Base-by-base conservation (phyloP, 805 yeast genomes). In the Candida sithepensis region DNA sequence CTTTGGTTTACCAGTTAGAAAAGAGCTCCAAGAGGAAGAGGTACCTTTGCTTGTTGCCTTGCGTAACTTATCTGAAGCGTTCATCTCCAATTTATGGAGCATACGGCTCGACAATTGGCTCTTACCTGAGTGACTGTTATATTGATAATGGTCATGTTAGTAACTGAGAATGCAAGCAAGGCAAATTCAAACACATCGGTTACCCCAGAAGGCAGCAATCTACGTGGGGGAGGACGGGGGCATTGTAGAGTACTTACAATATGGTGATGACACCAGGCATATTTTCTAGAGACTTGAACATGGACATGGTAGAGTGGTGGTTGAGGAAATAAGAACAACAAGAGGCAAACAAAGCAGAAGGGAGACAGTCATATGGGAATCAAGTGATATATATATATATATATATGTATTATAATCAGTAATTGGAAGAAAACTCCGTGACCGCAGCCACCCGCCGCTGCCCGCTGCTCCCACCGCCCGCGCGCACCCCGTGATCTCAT, bases 231-330 rank as follows among this genome's bases (percentile, higher is more conserved):
- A n/a, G n/a, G n/a, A n/a, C n/a, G n/a, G n/a, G n/a, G n/a, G n/a
- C n/a, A n/a, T n/a, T n/a, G n/a, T n/a, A n/a, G n/a, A n/a, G 42
- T 22, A 64, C 65, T 43, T 59, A 58, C 62, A 74, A 78, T 33
- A 78, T 47, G 3, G 82, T 70, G 44, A 78, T 69, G 1, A 70
- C 67, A 18, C 81, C 72, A 2, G 79, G 75, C 19, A 69, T 65
- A 14, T 54, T 50, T 53, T 76, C 81, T 9, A 77, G 56, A 3
- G 79, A 66, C 53, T 62, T 74, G 47, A 77, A 67, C 73, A 77
- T 68, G 5, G 81, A 73, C 80, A 75, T 75, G 24, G 18, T 45
- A 39, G 18, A 4, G 41, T 7, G 22, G 30, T 13, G 13, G 38
- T 34, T 16, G 9, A 22, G 13, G 2, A 5, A 16, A 18, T 21